Conservation (phyloP, 441 rosid species). For the Populus hybrid region DNA sequence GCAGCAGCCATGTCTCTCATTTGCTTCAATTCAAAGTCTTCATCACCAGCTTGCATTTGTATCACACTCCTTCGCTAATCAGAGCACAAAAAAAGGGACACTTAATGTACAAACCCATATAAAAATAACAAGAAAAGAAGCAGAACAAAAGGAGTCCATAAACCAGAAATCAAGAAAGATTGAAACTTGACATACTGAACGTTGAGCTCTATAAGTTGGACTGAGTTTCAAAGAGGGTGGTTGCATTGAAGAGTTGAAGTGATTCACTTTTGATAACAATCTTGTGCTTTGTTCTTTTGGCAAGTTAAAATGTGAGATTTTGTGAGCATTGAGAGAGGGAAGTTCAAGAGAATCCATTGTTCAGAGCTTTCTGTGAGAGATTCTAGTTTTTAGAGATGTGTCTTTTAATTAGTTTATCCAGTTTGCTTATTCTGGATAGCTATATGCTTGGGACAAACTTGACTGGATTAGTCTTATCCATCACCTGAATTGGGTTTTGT, state of each 20-base stretch:
- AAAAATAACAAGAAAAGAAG: neutral
- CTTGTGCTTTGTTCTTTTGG: slow-evolving; percentile 24
- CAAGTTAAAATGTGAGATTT: slow-evolving; percentile 27
- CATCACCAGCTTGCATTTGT: slow-evolving; percentile 59
- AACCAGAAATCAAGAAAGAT: slow-evolving; percentile 15
- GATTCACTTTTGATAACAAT: slow-evolving; percentile 23
- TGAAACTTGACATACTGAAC: slow-evolving; percentile 36
- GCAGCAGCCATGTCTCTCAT: slow-evolving; percentile 93
- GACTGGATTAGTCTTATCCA: slow-evolving; percentile 1
- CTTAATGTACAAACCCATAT: neutral
- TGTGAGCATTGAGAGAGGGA: slow-evolving; percentile 38
- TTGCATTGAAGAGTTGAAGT: slow-evolving; percentile 22
- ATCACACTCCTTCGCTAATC: slow-evolving; percentile 37
- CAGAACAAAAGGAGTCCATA: slow-evolving; percentile 11
- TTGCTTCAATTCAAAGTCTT: slow-evolving; percentile 81
- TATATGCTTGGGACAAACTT: neutral
- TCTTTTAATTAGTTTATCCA: slow-evolving; percentile 5
- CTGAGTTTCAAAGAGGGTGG: slow-evolving; percentile 22
- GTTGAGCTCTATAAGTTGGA: slow-evolving; percentile 21
- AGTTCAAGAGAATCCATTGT: slow-evolving; percentile 58
- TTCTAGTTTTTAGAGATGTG: neutral
- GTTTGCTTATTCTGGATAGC: neutral
- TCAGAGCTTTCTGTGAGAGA: neutral
- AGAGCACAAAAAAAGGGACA: neutral
- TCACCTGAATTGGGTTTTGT: neutral